Conservation (phyloP, 163 green algal genomes). For the Scenedesmus sp. region DNA sequence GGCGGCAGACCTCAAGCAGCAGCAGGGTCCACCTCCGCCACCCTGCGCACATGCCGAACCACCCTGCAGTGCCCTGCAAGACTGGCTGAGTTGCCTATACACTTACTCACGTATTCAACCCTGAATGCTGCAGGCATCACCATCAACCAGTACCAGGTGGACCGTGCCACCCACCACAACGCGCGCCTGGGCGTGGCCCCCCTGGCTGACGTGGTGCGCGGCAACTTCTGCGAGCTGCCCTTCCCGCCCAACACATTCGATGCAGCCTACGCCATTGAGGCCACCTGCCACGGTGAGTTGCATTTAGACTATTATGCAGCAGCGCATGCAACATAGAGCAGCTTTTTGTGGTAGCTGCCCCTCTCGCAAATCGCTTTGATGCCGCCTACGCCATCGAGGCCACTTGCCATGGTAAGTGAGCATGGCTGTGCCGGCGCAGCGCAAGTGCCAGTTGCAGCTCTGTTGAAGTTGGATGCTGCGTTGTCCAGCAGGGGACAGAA, state of each 20-base stretch:
- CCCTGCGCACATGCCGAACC: no score
- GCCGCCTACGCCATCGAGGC: not conserved
- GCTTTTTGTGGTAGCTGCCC: not conserved
- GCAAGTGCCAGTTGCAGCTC: no score
- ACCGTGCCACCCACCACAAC: constrained; percentile 87
- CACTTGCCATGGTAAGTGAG: not conserved
- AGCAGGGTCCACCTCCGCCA: no score
- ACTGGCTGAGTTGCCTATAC: not conserved
- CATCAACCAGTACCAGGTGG: constrained; percentile 98
- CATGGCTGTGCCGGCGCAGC: no score
- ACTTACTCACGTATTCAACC: not conserved
- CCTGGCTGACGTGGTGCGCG: constrained; percentile 88
- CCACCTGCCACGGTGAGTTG: constrained; percentile 94
- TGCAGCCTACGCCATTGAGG: constrained; percentile 96
- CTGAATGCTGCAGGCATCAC: constrained; percentile 82
- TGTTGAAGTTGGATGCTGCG: not conserved
- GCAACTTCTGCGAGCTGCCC: constrained; percentile 97
- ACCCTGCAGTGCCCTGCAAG: not conserved
- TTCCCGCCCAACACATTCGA: constrained; percentile 90
- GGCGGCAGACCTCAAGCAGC: no score
- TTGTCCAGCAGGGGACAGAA: not conserved
- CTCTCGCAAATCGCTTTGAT: not conserved
- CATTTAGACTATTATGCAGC: not conserved
- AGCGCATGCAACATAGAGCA: not conserved
- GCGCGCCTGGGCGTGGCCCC: constrained; percentile 76